Evolutionary conservation across 345 rosid genomes (phyloP).

Genomic region (Citrus inodora): DNA sequence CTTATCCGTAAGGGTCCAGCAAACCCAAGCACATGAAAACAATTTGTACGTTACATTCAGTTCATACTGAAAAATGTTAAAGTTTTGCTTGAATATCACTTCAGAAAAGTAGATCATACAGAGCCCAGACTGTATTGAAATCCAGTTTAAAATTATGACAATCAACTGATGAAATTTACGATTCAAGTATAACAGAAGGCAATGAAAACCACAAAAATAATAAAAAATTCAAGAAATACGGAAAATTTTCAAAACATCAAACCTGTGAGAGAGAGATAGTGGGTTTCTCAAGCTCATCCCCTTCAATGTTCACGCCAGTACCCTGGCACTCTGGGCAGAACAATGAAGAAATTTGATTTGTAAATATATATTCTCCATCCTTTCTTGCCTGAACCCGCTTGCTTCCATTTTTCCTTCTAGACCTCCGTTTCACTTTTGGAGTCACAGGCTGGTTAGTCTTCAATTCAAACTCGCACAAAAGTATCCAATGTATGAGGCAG

Average conservation of each 20-base stretch:
- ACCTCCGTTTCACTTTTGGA: conserved; percentile 45
- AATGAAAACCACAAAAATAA: not conserved
- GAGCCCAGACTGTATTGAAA: not conserved
- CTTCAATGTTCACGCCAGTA: conserved; percentile 58
- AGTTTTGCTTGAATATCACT: not conserved
- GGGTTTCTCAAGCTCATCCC: conserved; percentile 59
- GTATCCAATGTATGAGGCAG: conserved; percentile 91
- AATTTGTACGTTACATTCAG: not conserved
- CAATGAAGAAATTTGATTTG: conserved; percentile 46
- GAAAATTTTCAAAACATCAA: conserved; percentile 15
- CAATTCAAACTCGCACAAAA: conserved; percentile 72
- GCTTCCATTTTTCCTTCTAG: conserved; percentile 46
- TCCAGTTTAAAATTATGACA: not conserved
- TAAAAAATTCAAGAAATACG: not conserved
- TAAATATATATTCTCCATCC: conserved; percentile 25
- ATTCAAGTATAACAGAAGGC: conserved; percentile 1
- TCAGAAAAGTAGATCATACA: not conserved
- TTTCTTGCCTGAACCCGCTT: conserved; percentile 36
- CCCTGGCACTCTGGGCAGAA: conserved; percentile 99
- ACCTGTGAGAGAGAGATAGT: conserved; percentile 78
- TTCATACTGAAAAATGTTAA: not conserved
- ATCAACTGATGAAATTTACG: not conserved
- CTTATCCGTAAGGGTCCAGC: not conserved
- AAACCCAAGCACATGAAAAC: not conserved
- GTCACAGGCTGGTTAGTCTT: conserved; percentile 35